A percentile compares a stretch with the other conserved stretches of the same genome.
Evolutionary conservation across 2,329 filamentous ascomycete species (phyloP).

Genomic region (Leptodontidium sp.): DNA sequence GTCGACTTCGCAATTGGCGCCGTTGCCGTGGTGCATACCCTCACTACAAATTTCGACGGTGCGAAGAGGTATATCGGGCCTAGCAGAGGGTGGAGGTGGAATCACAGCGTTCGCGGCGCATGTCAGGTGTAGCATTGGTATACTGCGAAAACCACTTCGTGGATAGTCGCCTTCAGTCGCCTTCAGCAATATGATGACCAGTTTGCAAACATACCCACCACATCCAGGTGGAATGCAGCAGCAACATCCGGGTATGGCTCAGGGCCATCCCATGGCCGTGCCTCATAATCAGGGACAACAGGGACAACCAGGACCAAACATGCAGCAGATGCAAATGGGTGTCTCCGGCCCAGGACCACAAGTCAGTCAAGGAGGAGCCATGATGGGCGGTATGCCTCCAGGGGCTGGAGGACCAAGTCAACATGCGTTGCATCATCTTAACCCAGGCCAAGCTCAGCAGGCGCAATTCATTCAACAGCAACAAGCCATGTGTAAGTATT

Average conservation of each 20-base stretch:
- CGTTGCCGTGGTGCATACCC: slow-evolving; percentile 8
- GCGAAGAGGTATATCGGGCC: slow-evolving; percentile 47
- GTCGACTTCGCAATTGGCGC: slow-evolving; percentile 29
- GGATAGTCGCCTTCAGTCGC: slow-evolving; percentile 52
- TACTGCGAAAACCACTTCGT: slow-evolving; percentile 67
- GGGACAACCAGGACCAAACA: slow-evolving; percentile 67
- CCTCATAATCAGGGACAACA: slow-evolving; percentile 70
- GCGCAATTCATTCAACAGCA: slow-evolving; percentile 40
- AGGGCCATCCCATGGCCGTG: slow-evolving; percentile 64
- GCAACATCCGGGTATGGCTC: slow-evolving; percentile 72
- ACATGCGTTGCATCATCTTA: slow-evolving; percentile 77
- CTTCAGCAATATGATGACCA: slow-evolving; percentile 71
- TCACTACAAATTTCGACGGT: slow-evolving; percentile 33
- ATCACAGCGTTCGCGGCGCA: slow-evolving; percentile 38
- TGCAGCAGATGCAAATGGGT: slow-evolving; percentile 78
- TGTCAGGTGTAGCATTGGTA: slow-evolving; percentile 38
- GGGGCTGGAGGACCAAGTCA: slow-evolving; percentile 65
- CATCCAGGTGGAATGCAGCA: slow-evolving; percentile 73
- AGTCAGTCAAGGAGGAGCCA: slow-evolving; percentile 72
- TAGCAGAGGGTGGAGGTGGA: slow-evolving; percentile 56
- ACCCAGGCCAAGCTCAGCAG: slow-evolving; percentile 57
- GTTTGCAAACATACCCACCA: slow-evolving; percentile 73
- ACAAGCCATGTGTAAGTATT: slow-evolving; percentile 44
- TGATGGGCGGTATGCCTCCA: slow-evolving; percentile 81
- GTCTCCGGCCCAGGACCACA: slow-evolving; percentile 75